Evolutionary conservation across 768 basidiomycete genomes (phyloP).

Genomic region (Naganishia friedmannii): DNA sequence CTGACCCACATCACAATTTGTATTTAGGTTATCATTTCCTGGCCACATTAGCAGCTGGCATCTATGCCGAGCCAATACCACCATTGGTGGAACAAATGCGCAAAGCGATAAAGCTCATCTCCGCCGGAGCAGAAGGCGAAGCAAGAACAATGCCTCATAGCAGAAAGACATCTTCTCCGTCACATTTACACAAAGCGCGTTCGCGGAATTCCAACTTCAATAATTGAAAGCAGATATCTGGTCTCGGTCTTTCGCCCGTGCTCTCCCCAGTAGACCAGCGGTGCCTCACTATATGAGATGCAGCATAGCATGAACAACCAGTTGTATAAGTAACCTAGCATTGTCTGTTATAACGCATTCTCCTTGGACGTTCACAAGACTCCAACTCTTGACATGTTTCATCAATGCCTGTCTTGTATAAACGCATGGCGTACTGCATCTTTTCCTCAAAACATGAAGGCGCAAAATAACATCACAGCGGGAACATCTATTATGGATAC

Average conservation of each 20-base stretch:
- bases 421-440: too few species aligned
- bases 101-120: neutral
- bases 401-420: too few species aligned
- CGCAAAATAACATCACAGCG: neutral
- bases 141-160: neutral
- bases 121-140: neutral
- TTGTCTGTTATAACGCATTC: too few species aligned
- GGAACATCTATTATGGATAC: conserved; percentile 11
- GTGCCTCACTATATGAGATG: too few species aligned
- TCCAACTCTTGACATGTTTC: too few species aligned
- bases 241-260: too few species aligned
- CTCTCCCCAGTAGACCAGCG: too few species aligned
- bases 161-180: neutral
- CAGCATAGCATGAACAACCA: too few species aligned
- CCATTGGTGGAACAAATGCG: conserved; percentile 2
- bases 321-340: too few species aligned
- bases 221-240: too few species aligned
- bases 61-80: conserved; percentile 24
- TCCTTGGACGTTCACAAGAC: too few species aligned
- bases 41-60: conserved; percentile 3
- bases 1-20: neutral
- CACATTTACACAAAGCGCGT: neutral
- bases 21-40: conserved; percentile 22
- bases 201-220: neutral
- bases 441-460: too few species aligned